These are phyloP conservation scores for Zopfia rhizophila DNA, from an alignment of 2,329 filamentous ascomycete genomes.

Conservation along the genomic window DNA sequence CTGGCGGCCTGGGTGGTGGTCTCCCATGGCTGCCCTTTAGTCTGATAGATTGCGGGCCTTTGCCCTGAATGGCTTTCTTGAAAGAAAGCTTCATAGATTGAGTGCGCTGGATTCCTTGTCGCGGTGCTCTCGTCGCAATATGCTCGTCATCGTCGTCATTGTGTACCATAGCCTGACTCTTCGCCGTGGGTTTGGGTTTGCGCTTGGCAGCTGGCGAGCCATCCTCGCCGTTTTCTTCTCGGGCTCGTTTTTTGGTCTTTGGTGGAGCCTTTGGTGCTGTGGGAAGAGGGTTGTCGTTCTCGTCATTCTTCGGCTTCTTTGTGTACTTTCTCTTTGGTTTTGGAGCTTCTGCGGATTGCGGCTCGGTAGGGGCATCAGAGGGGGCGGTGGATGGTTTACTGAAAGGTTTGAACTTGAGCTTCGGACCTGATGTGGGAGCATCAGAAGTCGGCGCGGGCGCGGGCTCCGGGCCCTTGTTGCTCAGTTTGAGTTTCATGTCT, in stretches of 20 bases:
- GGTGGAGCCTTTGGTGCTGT: constrained; percentile 39
- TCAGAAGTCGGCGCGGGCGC: constrained; percentile 29
- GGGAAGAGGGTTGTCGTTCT: constrained; percentile 35
- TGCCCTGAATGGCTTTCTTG: constrained; percentile 51
- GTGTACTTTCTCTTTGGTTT: constrained; percentile 56
- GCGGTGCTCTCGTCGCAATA: constrained; percentile 16
- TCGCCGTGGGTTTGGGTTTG: constrained; percentile 47
- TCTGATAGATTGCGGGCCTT: constrained; percentile 42
- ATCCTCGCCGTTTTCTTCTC: constrained; percentile 47
- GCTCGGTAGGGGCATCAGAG: constrained; percentile 40
- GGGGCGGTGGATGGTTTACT: constrained; percentile 37
- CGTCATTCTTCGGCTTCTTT: constrained; percentile 51
- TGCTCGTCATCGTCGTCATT: constrained; percentile 42
- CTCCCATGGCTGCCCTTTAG: constrained; percentile 45
- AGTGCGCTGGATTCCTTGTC: constrained; percentile 24
- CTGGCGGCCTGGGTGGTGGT: constrained; percentile 66
- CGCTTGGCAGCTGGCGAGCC: constrained; percentile 42
- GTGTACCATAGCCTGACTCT: constrained; percentile 39
- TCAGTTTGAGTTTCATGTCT: constrained; percentile 43
- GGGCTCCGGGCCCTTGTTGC: constrained; percentile 38
- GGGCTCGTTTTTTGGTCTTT: constrained; percentile 49
- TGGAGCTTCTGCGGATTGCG: constrained; percentile 47
- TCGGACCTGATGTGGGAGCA: constrained; percentile 32
- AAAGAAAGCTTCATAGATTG: no score
- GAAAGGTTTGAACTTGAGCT: constrained; percentile 48